Evolutionary conservation across 306 rosid species (phyloP).

Genomic region (Argentina anserina): DNA sequence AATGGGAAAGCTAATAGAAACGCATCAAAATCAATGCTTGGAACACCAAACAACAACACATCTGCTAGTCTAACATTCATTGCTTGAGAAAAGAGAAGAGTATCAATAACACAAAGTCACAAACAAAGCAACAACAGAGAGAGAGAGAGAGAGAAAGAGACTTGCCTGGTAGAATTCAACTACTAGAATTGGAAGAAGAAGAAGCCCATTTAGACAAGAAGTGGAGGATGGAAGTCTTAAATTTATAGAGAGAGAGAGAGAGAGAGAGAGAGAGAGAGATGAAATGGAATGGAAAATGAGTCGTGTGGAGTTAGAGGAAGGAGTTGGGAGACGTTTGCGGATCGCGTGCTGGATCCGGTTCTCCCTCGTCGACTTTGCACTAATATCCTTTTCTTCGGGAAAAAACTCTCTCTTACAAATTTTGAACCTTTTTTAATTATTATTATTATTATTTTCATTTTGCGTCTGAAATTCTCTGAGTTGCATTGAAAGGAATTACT

Average conservation of each 20-base stretch:
- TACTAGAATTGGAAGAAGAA: constrained; percentile 20
- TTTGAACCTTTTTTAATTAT: background rate
- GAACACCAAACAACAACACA: background rate
- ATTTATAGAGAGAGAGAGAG: background rate
- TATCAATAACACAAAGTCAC: background rate
- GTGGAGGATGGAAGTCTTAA: constrained; percentile 13
- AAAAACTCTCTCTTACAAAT: background rate
- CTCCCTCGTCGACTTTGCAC: background rate
- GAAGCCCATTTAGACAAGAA: constrained; percentile 34
- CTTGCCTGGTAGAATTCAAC: constrained; percentile 10
- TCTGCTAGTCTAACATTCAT: background rate
- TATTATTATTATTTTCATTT: background rate
- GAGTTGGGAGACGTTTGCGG: background rate
- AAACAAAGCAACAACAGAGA: background rate
- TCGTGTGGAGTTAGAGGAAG: background rate
- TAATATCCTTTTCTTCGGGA: background rate
- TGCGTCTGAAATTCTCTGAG: background rate
- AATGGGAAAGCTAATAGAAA: constrained; percentile 3
- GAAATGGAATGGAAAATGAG: background rate
- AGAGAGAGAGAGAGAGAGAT: background rate
- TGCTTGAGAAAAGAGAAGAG: background rate
- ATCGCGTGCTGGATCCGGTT: constrained; percentile 18
- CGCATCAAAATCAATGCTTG: background rate
- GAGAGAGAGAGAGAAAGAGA: constrained; percentile 26
- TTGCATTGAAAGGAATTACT: too few species aligned